Conservation (phyloP, 2,329 filamentous ascomycete genomes). For the Hypoxylon sp. region DNA sequence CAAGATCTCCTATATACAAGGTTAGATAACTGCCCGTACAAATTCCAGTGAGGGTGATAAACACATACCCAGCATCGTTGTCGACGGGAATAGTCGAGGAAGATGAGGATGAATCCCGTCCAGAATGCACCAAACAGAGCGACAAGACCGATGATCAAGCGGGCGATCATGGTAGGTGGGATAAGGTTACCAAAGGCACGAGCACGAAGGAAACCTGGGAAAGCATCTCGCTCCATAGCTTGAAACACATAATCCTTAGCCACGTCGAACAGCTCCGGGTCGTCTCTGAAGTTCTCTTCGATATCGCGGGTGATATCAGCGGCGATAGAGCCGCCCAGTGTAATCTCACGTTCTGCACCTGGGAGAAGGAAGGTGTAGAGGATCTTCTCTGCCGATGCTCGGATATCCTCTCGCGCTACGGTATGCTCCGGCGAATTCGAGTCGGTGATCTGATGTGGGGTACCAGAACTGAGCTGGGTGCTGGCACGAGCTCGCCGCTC, state of each 20-base stretch:
- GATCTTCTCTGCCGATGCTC: constrained; percentile 95
- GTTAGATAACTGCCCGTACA: constrained; percentile 34
- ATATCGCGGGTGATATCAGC: constrained; percentile 87
- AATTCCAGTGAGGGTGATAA: neutral
- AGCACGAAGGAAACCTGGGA: constrained; percentile 92
- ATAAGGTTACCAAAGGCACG: constrained; percentile 97
- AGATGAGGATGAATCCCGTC: constrained; percentile 93
- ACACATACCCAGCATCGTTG: constrained; percentile 85
- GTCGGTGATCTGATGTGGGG: constrained; percentile 72
- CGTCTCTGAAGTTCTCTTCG: constrained; percentile 90
- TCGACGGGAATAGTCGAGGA: constrained; percentile 79
- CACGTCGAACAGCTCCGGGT: constrained; percentile 96
- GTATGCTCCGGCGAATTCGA: constrained; percentile 86
- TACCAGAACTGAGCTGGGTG: constrained; percentile 69
- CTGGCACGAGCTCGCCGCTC: constrained; percentile 61
- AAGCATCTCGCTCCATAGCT: constrained; percentile 99
- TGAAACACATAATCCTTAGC: constrained; percentile 99
- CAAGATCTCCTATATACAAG: constrained; percentile 69
- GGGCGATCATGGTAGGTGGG: constrained; percentile 86
- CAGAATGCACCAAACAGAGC: constrained; percentile 93
- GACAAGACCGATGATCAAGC: constrained; percentile 85
- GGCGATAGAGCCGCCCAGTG: constrained; percentile 87
- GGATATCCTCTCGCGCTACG: constrained; percentile 88
- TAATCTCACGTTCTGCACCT: constrained; percentile 96
- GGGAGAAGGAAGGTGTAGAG: constrained; percentile 97